Percentiles rank a stretch among this genome's conserved stretches.
These are phyloP conservation scores for Salvia miltiorrhiza DNA, from an alignment of 257 asterid species.

Conservation along the genomic window DNA sequence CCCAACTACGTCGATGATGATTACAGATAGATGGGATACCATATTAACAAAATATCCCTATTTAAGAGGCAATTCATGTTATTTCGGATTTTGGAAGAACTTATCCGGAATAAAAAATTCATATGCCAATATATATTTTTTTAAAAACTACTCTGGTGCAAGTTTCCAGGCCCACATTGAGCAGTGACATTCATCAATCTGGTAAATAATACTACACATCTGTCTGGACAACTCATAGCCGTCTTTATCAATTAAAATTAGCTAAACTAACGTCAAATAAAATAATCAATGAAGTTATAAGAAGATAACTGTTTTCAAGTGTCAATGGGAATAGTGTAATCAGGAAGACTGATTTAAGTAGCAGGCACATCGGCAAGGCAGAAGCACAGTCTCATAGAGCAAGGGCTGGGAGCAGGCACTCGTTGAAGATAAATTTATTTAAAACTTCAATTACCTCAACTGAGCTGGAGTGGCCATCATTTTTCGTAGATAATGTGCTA, in stretches of 20 bases:
- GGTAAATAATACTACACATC: not conserved
- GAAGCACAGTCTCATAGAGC: not conserved
- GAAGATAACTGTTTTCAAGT: not conserved
- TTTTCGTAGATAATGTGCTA: constrained; percentile 40
- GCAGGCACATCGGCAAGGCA: not conserved
- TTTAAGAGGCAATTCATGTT: not conserved
- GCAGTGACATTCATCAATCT: not conserved
- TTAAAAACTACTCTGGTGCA: not conserved
- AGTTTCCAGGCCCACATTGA: not conserved
- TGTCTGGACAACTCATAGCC: not conserved
- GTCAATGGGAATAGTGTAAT: not conserved
- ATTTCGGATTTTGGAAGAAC: not conserved
- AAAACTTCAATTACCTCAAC: constrained; percentile 41
- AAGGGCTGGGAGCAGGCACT: not conserved
- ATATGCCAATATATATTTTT: not conserved
- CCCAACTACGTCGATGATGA: not conserved
- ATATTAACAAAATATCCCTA: not conserved
- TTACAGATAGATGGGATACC: not conserved
- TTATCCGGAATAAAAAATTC: not conserved
- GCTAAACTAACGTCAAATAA: not conserved
- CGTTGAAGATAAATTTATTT: not conserved
- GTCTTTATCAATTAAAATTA: not conserved
- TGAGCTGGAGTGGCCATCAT: constrained; percentile 33
- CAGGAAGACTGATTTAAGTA: not conserved
- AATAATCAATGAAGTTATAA: not conserved